Base-by-base conservation (phyloP, 495 filamentous ascomycete species). In the Hypomontagnella monticulosa region DNA sequence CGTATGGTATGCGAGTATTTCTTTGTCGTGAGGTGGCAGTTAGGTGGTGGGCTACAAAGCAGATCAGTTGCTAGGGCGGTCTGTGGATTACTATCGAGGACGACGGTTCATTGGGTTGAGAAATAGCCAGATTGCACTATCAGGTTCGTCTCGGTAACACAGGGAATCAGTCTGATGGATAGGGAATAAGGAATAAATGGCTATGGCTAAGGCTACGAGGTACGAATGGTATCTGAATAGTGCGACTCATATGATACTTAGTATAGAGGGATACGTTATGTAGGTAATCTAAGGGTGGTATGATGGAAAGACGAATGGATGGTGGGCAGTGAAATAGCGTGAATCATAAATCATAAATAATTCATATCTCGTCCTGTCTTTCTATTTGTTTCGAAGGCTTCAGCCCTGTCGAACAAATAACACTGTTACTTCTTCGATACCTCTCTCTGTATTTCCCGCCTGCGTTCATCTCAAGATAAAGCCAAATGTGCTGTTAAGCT, bases 1-100 rank as follows among this genome's bases (percentile, higher is more conserved):
- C 8, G 12, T 36, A 44, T 32, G 27, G 30, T 48, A 32, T 0
- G 20, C 33, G 27, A 32, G 9, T 11, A 16, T 2, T 54, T 60
- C 55, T 60, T 60, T 66, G 55, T 60, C 44, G 40, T 15, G 8
- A 54, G 33, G 53, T 47, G 18, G 46, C 14, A 38, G 57, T 12
- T 36, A 43, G 12, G 27, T 30, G 42, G 14, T 54, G 41, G 41
- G 37, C 14, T 53, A 52, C 46, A 65, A 59, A 49, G 55, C 6
- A 59, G 19, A 48, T 32, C 4, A 7, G 15, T 57, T 7, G 48
- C 19, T 16, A 12, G 12, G 38, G 14, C 18, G 41, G 38, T 32
- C 46, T 30, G 46, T 38, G 32, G 23, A 48, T 52, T 36, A 43
- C 38, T 47, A 57, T 52, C 4, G 53, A 46, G 5, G 9, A 14